Evolutionary conservation across 257 asterid genomes (phyloP).

Genomic region (Linderniella brevidens): DNA sequence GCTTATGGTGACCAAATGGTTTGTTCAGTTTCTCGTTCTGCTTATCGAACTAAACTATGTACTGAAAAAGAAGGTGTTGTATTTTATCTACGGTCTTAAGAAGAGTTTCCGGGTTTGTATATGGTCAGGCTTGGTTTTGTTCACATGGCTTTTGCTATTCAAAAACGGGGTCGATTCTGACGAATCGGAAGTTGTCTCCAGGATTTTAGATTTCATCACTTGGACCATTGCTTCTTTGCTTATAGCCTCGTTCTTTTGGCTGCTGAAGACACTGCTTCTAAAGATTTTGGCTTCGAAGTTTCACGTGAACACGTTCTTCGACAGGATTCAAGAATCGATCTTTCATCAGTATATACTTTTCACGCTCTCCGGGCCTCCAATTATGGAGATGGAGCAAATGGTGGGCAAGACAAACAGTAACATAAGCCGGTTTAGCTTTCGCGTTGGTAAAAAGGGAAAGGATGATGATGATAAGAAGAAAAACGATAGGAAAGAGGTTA

Average conservation of each 20-base stretch:
- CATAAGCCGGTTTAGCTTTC: slow-evolving; percentile 49
- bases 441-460: slow-evolving; percentile 38
- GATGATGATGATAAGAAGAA: slow-evolving; percentile 52
- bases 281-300: slow-evolving; percentile 81
- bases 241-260: slow-evolving; percentile 65
- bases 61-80: slow-evolving; percentile 63
- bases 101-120: slow-evolving; percentile 50
- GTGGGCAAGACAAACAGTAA: slow-evolving; percentile 38
- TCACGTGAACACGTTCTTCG: slow-evolving; percentile 77
- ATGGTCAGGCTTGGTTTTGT: slow-evolving; percentile 58
- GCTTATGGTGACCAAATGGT: slow-evolving; percentile 49
- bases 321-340: slow-evolving; percentile 76
- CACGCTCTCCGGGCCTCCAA: slow-evolving; percentile 63
- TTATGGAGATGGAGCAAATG: slow-evolving; percentile 51
- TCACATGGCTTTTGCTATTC: slow-evolving; percentile 57
- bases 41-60: slow-evolving; percentile 62
- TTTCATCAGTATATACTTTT: slow-evolving; percentile 69
- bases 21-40: slow-evolving; percentile 45
- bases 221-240: slow-evolving; percentile 64
- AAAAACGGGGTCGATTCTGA: slow-evolving; percentile 20
- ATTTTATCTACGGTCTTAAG: slow-evolving; percentile 65
- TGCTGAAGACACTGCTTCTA: slow-evolving; percentile 58
- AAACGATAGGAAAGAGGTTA: slow-evolving; percentile 14
- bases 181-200: slow-evolving; percentile 15
- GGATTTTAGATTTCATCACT: slow-evolving; percentile 40